phyloP scores from a whole-genome alignment of 2,329 filamentous ascomycete species.

The Pseudogymnoascus sp. region DNA sequence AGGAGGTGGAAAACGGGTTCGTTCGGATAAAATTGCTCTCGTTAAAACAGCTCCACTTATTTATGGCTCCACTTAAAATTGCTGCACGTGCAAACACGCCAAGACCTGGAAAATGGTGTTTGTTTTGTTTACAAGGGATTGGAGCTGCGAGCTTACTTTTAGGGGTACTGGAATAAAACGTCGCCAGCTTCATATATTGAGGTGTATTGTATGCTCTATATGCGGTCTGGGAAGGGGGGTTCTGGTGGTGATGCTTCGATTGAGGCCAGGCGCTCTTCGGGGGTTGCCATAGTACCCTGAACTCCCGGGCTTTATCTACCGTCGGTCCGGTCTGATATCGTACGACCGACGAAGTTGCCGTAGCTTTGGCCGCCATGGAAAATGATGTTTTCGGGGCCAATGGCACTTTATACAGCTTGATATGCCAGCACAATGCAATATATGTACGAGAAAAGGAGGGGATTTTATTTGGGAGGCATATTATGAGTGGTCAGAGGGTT shows the following conservation, averaged over 20 bases:
- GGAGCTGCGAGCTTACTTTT: not conserved
- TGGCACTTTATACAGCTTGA: constrained; percentile 1
- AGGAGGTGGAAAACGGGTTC: constrained; percentile 9
- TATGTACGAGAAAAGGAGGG: not conserved
- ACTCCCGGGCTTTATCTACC: constrained; percentile 1
- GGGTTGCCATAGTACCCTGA: constrained; percentile 8
- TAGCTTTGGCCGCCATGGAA: constrained; percentile 1
- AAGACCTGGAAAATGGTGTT: not conserved
- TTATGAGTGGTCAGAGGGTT: not conserved
- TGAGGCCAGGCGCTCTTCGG: not conserved
- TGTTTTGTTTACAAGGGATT: constrained; percentile 2
- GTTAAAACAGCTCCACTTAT: constrained; percentile 7
- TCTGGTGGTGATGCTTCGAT: not conserved
- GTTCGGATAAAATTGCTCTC: constrained; percentile 8
- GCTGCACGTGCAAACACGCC: constrained; percentile 7
- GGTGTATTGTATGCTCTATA: not conserved
- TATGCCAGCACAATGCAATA: not conserved
- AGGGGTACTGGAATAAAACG: not conserved
- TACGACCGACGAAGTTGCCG: constrained; percentile 6
- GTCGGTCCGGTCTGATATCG: constrained; percentile 7
- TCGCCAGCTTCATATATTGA: not conserved
- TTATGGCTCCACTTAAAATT: constrained; percentile 4
- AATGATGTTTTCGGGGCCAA: not conserved
- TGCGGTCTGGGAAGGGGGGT: not conserved
- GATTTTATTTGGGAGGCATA: not conserved